phyloP scores from a whole-genome alignment of 371 early-diverging fungal genomes.

The Parasitella parasitica region DNA sequence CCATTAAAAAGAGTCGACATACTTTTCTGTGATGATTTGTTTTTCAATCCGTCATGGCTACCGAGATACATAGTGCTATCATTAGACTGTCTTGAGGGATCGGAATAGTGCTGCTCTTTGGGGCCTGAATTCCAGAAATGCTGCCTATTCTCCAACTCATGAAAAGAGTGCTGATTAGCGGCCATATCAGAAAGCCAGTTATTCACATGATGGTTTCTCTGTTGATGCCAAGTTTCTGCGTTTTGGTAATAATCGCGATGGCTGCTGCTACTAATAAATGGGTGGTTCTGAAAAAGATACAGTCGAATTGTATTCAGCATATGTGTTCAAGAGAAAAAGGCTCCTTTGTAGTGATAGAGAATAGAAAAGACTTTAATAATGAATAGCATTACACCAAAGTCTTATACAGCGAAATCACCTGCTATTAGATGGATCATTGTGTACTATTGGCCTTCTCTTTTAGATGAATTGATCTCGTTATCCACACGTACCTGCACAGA shows the following conservation, averaged over 20 bases:
- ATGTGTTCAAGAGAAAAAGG: background rate
- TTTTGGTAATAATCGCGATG: background rate
- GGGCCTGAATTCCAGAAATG: constrained; percentile 3
- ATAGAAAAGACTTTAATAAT: background rate
- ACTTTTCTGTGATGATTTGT: background rate
- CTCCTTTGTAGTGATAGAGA: background rate
- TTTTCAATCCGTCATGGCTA: background rate
- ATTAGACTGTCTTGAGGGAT: background rate
- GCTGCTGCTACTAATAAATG: background rate
- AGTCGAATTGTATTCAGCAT: background rate
- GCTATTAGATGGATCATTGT: background rate
- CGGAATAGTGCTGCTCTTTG: background rate
- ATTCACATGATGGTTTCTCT: constrained; percentile 1
- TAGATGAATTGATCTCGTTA: background rate
- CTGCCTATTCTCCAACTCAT: background rate
- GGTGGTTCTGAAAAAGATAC: background rate
- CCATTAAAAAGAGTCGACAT: background rate
- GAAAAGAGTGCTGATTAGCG: background rate
- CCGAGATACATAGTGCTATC: background rate
- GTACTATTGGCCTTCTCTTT: background rate
- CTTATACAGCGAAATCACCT: background rate
- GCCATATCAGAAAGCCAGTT: constrained; percentile 1
- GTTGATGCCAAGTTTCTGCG: background rate
- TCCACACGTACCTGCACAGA: background rate
- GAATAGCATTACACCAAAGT: background rate